Evolutionary conservation across 1,284 basidiomycete species (phyloP).

Genomic region (Exsudoporus floridanus): DNA sequence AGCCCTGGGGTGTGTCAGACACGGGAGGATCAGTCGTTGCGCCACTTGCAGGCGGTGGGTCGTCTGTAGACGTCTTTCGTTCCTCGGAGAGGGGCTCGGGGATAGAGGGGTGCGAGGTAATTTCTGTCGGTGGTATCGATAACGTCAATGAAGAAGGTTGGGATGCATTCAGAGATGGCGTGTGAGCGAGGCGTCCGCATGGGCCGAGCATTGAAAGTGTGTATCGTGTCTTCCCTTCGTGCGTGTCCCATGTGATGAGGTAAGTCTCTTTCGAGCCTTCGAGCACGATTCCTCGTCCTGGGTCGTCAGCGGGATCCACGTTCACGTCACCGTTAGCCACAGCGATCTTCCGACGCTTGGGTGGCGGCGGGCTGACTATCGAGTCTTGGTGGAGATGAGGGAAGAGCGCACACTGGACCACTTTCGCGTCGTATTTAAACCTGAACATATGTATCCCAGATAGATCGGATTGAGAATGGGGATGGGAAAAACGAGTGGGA

Average conservation of each 20-base stretch:
- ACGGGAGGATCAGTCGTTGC: slow-evolving; percentile 1
- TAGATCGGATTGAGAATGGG: background rate
- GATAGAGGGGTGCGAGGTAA: background rate
- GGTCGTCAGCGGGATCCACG: slow-evolving; percentile 15
- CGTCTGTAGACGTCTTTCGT: background rate
- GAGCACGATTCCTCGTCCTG: slow-evolving; percentile 21
- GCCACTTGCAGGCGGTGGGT: background rate
- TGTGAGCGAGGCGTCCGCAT: background rate
- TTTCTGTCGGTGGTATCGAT: background rate
- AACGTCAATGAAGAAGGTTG: background rate
- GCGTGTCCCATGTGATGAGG: slow-evolving; percentile 16
- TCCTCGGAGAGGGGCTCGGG: background rate
- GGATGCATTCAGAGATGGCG: background rate
- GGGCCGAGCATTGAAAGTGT: slow-evolving; percentile 20
- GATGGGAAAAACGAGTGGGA: background rate
- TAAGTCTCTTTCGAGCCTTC: slow-evolving; percentile 25
- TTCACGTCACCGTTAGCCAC: slow-evolving; percentile 6
- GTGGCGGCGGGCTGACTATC: slow-evolving; percentile 13
- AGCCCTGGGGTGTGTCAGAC: background rate
- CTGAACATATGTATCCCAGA: slow-evolving; percentile 34
- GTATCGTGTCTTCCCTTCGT: slow-evolving; percentile 14
- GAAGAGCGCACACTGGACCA: slow-evolving; percentile 49
- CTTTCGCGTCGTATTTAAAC: slow-evolving; percentile 57
- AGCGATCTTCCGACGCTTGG: slow-evolving; percentile 28
- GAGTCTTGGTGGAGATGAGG: slow-evolving; percentile 25